Evolutionary conservation across 2,329 filamentous ascomycete species (phyloP).

Genomic region (Zopfia rhizophila): DNA sequence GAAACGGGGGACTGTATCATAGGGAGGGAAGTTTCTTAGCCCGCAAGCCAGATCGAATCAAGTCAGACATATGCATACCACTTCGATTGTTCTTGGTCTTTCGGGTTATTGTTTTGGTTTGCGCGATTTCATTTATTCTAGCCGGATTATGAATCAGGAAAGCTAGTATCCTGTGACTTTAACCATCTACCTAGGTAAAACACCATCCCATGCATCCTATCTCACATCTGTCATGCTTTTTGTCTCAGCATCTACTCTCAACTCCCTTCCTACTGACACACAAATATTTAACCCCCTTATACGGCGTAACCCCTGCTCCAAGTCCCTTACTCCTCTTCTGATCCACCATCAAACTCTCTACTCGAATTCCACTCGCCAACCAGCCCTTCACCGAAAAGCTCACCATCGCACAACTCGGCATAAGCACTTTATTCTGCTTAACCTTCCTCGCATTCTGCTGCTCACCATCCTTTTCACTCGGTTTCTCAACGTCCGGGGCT

Average conservation of each 20-base stretch:
- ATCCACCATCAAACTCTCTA: conserved; percentile 70
- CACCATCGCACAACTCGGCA: conserved; percentile 59
- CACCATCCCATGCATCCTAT: no score
- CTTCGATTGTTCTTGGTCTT: no score
- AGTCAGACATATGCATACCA: no score
- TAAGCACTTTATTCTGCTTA: conserved; percentile 65
- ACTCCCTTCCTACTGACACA: conserved; percentile 72
- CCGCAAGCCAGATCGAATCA: conserved; percentile 34
- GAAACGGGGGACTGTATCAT: conserved; percentile 47
- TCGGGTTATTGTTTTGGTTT: no score
- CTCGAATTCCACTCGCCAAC: conserved; percentile 71
- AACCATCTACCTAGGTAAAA: no score
- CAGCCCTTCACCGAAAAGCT: conserved; percentile 69
- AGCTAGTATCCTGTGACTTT: no score
- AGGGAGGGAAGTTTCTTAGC: conserved; percentile 35
- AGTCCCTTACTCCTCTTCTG: conserved; percentile 85
- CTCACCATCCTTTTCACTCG: conserved; percentile 37
- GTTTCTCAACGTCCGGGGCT: conserved; percentile 36
- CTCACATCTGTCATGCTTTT: no score
- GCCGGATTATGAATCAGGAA: no score
- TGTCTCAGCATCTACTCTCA: no score
- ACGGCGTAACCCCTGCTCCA: conserved; percentile 89
- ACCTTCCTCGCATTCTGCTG: conserved; percentile 67
- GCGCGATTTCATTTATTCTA: no score
- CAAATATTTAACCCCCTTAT: conserved; percentile 98